phyloP scores from a whole-genome alignment of 148 eudicot genomes.

The Silene conica region DNA sequence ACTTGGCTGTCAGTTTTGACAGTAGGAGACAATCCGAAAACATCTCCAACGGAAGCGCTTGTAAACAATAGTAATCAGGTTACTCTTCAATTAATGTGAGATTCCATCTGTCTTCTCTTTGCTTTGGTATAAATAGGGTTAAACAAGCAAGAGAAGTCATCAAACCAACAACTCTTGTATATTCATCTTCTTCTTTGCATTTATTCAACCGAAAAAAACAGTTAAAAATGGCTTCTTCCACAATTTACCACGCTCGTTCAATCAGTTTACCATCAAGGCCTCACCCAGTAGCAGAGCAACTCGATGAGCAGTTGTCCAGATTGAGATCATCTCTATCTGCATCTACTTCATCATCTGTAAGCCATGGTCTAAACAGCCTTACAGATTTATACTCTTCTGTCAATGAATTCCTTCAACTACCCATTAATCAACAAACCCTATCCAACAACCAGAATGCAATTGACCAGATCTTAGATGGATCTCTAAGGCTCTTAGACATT shows the following conservation, averaged over 20 bases:
- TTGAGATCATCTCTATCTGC: slow-evolving; percentile 34
- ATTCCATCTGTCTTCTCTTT: slow-evolving; percentile 26
- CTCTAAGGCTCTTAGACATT: slow-evolving; percentile 11
- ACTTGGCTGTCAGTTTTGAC: slow-evolving; percentile 24
- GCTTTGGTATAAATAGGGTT: slow-evolving; percentile 20
- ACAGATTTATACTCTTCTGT: slow-evolving; percentile 29
- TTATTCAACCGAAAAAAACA: too few relatives aligned
- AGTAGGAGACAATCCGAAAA: slow-evolving; percentile 23
- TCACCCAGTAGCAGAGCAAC: slow-evolving; percentile 25
- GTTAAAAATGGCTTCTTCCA: slow-evolving; percentile 32
- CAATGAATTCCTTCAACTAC: slow-evolving; percentile 33
- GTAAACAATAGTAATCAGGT: slow-evolving; percentile 7
- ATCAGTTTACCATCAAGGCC: slow-evolving; percentile 39
- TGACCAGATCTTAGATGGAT: slow-evolving; percentile 29
- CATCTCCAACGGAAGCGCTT: slow-evolving; percentile 5
- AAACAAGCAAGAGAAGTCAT: background rate
- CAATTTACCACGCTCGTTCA: slow-evolving; percentile 31
- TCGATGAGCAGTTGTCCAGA: slow-evolving; percentile 25
- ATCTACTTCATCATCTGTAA: slow-evolving; percentile 33
- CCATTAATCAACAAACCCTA: slow-evolving; percentile 23
- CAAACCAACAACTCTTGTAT: slow-evolving; percentile 18
- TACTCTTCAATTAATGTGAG: slow-evolving; percentile 10
- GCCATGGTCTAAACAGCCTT: slow-evolving; percentile 28
- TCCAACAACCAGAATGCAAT: slow-evolving; percentile 9
- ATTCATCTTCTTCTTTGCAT: slow-evolving; percentile 12